phyloP scores from a whole-genome alignment of 129 eudicot genomes.

The Cynara cardunculus region DNA sequence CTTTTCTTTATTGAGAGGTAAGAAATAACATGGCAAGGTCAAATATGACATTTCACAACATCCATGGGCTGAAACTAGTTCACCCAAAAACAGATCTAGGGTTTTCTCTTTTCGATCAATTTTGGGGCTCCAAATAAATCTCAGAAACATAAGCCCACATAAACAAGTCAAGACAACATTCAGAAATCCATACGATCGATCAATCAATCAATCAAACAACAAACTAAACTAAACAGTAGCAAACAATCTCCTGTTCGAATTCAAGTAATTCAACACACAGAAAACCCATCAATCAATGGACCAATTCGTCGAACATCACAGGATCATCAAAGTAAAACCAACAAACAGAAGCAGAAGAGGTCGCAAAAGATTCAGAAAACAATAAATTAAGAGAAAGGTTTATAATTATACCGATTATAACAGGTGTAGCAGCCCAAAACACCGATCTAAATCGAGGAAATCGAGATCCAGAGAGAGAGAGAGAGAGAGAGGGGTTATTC shows the following conservation, averaged over 20 bases:
- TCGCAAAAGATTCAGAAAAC: neutral
- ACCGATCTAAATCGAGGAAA: neutral
- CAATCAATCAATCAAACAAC: neutral
- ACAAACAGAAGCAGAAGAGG: neutral
- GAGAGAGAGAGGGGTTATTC: constrained; percentile 38
- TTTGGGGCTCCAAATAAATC: constrained; percentile 19
- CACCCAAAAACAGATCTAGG: constrained; percentile 29
- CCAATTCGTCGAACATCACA: neutral
- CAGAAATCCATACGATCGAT: neutral
- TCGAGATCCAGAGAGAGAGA: constrained; percentile 41
- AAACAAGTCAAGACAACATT: neutral
- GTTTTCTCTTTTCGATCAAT: constrained; percentile 3
- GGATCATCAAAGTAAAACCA: neutral
- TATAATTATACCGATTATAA: neutral
- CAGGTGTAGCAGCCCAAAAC: neutral
- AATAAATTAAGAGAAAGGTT: neutral
- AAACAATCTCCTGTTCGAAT: constrained; percentile 5
- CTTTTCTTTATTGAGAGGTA: neutral
- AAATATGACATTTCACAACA: neutral
- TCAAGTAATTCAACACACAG: neutral
- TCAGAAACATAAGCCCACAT: constrained; percentile 12
- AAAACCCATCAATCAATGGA: neutral
- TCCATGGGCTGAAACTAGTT: constrained; percentile 18
- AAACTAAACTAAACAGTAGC: neutral
- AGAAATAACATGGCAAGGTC: neutral